phyloP scores from a whole-genome alignment of 2,329 filamentous ascomycete genomes.

The Metarhizium rileyi region DNA sequence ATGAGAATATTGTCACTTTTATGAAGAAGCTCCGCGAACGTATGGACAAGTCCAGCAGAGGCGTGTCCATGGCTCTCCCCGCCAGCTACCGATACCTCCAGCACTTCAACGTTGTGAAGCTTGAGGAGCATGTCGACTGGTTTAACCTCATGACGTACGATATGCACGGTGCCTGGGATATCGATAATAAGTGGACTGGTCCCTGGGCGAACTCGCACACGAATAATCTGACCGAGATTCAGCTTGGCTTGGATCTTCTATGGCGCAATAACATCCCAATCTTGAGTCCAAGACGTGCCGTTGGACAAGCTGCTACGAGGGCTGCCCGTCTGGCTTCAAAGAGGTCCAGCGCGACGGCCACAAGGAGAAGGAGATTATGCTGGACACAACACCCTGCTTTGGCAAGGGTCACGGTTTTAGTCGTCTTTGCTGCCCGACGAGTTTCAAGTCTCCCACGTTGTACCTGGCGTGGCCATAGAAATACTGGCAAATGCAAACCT shows the following conservation, averaged over 20 bases:
- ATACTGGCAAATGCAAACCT: conserved; percentile 10
- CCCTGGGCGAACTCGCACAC: conserved; percentile 25
- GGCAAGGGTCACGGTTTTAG: no score
- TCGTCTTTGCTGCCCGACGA: conserved; percentile 6
- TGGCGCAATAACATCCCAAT: conserved; percentile 36
- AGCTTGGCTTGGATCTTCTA: conserved; percentile 30
- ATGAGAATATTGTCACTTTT: conserved; percentile 13
- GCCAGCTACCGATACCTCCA: conserved; percentile 19
- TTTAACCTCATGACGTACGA: conserved; percentile 36
- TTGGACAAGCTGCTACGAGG: no score
- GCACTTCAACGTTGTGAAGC: conserved; percentile 14
- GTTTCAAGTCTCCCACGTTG: conserved; percentile 6
- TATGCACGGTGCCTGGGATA: conserved; percentile 30
- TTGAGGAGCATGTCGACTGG: conserved; percentile 22
- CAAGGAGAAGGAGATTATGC: no score
- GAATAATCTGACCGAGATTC: conserved; percentile 38
- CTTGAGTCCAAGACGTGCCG: no score
- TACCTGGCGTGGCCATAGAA: conserved; percentile 11
- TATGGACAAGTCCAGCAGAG: conserved; percentile 4
- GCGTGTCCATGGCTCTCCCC: conserved; percentile 17
- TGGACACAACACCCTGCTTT: no score
- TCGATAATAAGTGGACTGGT: conserved; percentile 15
- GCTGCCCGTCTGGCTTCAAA: no score
- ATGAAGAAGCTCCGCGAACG: conserved; percentile 12
- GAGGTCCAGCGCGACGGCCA: no score